Percentiles rank a stretch among this genome's conserved stretches.
Conservation (phyloP, 1,139 yeast species). For the Suhomyces yuchorum region DNA sequence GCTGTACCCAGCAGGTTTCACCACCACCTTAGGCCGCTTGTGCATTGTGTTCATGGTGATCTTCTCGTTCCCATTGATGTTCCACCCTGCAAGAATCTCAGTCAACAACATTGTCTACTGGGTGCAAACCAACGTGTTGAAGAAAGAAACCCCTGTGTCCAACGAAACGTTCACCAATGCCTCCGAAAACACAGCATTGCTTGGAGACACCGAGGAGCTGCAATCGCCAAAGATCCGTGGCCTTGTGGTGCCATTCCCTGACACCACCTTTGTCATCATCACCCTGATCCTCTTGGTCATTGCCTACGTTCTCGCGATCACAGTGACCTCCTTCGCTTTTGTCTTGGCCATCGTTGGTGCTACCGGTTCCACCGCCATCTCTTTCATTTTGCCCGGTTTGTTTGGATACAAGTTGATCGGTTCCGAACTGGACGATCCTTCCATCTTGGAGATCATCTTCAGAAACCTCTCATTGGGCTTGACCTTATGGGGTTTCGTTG, state of each 20-base stretch:
- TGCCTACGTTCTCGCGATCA: slow-evolving; percentile 48
- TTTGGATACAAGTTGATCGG: slow-evolving; percentile 56
- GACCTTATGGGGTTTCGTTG: slow-evolving; percentile 45
- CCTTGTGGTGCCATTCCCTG: slow-evolving; percentile 53
- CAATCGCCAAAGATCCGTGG: slow-evolving; percentile 19
- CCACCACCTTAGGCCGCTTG: slow-evolving; percentile 67
- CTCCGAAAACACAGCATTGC: slow-evolving; percentile 12
- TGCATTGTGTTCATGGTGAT: slow-evolving; percentile 81
- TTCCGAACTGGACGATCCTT: slow-evolving; percentile 25
- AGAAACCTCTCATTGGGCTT: slow-evolving; percentile 34
- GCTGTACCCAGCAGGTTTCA: slow-evolving; percentile 52
- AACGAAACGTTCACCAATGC: slow-evolving; percentile 7
- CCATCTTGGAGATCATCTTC: slow-evolving; percentile 26
- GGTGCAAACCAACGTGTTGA: slow-evolving; percentile 22
- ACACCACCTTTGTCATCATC: slow-evolving; percentile 46
- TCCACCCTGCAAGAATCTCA: slow-evolving; percentile 90
- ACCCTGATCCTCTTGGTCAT: slow-evolving; percentile 47
- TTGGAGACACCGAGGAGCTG: slow-evolving; percentile 15
- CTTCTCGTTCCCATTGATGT: slow-evolving; percentile 87
- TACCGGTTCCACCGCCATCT: slow-evolving; percentile 61
- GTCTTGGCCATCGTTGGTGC: slow-evolving; percentile 62
- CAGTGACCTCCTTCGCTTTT: slow-evolving; percentile 54
- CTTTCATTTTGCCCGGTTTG: slow-evolving; percentile 60
- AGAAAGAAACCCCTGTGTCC: neutral
- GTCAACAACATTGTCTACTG: slow-evolving; percentile 72